phyloP scores from a whole-genome alignment of 352 stramenopile genomes.

The Globisporangium recalcitrans region DNA sequence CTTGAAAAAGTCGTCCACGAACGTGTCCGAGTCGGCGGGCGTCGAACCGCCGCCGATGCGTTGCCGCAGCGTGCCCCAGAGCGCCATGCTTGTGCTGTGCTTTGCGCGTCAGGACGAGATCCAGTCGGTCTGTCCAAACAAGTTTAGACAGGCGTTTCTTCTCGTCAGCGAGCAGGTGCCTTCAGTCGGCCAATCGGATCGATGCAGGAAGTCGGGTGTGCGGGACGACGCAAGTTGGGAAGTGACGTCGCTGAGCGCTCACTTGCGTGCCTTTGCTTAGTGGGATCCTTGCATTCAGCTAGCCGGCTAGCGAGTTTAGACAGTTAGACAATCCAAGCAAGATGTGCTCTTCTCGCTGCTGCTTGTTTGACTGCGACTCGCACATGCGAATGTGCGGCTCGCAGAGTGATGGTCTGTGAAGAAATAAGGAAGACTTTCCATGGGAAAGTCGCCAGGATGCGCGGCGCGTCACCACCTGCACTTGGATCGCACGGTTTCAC shows the following conservation, averaged over 20 bases:
- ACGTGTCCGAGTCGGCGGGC: slow-evolving; percentile 60
- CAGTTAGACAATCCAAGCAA: background rate
- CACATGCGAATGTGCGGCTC: background rate
- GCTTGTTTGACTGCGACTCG: slow-evolving; percentile 4
- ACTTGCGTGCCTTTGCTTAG: background rate
- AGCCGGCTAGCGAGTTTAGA: background rate
- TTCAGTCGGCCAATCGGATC: background rate
- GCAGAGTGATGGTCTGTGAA: background rate
- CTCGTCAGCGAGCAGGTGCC: background rate
- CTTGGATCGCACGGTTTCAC: background rate
- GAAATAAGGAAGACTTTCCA: slow-evolving; percentile 5
- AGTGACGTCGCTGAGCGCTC: slow-evolving; percentile 14
- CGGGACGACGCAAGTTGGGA: slow-evolving; percentile 1
- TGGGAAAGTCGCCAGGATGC: slow-evolving; percentile 15
- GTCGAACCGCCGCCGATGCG: slow-evolving; percentile 57
- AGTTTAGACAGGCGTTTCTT: background rate
- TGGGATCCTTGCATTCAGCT: background rate
- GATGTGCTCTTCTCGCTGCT: background rate
- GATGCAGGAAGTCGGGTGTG: background rate
- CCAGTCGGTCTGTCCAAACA: too few relatives aligned
- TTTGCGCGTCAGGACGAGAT: background rate
- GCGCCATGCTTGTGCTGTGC: slow-evolving; percentile 38
- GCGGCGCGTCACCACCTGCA: slow-evolving; percentile 7
- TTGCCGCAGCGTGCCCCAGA: slow-evolving; percentile 79
- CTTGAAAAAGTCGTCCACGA: slow-evolving; percentile 77